Base-by-base conservation (phyloP, 805 yeast species). In the Clavispora santaluciae region DNA sequence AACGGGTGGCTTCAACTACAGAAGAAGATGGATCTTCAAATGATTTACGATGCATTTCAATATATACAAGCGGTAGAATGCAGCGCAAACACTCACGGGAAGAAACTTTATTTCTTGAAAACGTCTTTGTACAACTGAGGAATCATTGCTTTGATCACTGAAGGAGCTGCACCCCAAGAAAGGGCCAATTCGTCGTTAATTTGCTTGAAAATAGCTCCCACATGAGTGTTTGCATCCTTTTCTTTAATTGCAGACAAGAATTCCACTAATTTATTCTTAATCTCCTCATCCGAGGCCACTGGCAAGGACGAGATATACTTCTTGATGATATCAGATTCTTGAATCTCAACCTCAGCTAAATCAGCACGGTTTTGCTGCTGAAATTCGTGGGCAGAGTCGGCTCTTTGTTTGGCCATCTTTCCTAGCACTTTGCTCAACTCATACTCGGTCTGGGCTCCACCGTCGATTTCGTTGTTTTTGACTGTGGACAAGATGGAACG, bases 301-400 rank as follows among this genome's bases (percentile, higher is more conserved):
- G 79, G 77, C 17, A 80, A 56, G 22, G 58, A 49, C 1, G 44
- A 36, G 35, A 70, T 50, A 37, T 77, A 71, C 12, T 54, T 49
- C 21, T 70, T 49, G 31, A 81, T 66, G 24, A 77, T 54, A 0
- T 45, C 57, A 22, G 70, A 51, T 57, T 80, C 83, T 15, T 58
- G 54, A 17, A 56, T 49, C 58, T 81, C 86, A 40, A 69, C 71
- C n/a, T 67, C 73, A 1, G 72, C 81, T 44, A 80, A 59, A 44
- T 81, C 86, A 3, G 51, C 56, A 48, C 86, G 70, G 8, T 64
- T 57, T 38, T 74, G 73, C 13, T 60, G 57, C 10, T 49, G 36
- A 51, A 72, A 81, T 50, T 77, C 77, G 9, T 56, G 62, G 33
- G 71, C 70, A 1, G 83, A 72, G 43, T 76, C 78, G 21, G 48